Evolutionary conservation across 129 eudicot species (phyloP), one percentile per base, ranked within the genome.

Genomic region (Apium graveolens): DNA sequence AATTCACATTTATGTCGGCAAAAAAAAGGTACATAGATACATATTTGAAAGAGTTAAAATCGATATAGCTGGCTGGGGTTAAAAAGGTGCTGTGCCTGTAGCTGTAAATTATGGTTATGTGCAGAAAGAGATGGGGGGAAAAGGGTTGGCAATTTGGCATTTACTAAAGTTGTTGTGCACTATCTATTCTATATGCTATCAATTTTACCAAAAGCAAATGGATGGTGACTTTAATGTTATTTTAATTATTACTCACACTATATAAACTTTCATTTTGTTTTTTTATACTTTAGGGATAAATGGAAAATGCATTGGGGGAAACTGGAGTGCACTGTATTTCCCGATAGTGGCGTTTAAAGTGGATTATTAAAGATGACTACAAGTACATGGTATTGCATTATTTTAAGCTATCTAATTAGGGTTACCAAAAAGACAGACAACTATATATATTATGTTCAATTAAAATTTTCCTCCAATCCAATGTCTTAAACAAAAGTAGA

Each of bases 221-320:
- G 90, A 82, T 79, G 72, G 82, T 79, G 87, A 83, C 83, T 80
- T 76, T 75, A 53, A 79, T 73, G 74, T 63, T 68, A 60, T 78
- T 68, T 66, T 74, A 73, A 38, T 11, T 38, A 71, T n/a, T 72
- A 41, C 32, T 41, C 21, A 1, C 26, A 38, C n/a, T 2, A 7
- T 70, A 31, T 13, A 12, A 12, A 11, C 48, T 44, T 44, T 44
- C 3, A 0, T 65, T 63, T 31, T 11, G 24, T 11, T 8, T 21
- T 72, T 11, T 3, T 72, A n/a, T 9, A 35, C 74, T 69, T 69
- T 8, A 32, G 5, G 11, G 44, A 69, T 35, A 70, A 13, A 21
- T 21, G 3, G 66, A 37, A 37, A 44, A 83, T 77, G 45, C 83
- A 11, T 38, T 12, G 53, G 51, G 78, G 51, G 79, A 83, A 76